Conservation (phyloP, 2,329 filamentous ascomycete genomes). For the Diaporthe destruens region DNA sequence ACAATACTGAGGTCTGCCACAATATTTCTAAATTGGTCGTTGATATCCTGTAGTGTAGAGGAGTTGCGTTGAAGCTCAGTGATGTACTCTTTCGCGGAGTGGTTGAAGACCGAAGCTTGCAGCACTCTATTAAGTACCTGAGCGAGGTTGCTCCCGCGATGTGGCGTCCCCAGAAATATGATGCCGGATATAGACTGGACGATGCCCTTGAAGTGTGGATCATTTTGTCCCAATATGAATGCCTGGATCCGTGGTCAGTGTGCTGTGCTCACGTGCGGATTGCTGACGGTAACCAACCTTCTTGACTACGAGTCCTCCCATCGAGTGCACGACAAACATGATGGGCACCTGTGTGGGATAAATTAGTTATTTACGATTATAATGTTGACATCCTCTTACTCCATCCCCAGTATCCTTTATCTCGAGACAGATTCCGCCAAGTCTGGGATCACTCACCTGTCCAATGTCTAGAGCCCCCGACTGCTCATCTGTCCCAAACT, state of each 20-base stretch:
- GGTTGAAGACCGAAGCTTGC: neutral
- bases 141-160: neutral
- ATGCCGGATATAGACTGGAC: neutral
- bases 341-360: neutral
- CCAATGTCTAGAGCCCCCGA: neutral
- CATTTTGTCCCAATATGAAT: neutral
- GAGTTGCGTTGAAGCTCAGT: neutral
- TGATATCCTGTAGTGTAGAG: neutral
- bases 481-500: neutral
- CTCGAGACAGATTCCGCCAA: neutral
- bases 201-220: neutral
- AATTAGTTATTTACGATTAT: no score
- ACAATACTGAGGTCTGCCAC: neutral
- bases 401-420: no score
- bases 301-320: neutral
- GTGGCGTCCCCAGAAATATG: neutral
- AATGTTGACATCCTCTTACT: no score
- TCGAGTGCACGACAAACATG: neutral
- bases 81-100: neutral
- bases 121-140: neutral
- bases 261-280: neutral
- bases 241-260: neutral
- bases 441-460: neutral
- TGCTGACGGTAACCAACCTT: neutral
- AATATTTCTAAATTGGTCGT: neutral